Percentiles rank a stretch among this genome's conserved stretches.
Conservation (phyloP, 192 early-diverging fungal genomes). For the Chytriomyces confervae region DNA sequence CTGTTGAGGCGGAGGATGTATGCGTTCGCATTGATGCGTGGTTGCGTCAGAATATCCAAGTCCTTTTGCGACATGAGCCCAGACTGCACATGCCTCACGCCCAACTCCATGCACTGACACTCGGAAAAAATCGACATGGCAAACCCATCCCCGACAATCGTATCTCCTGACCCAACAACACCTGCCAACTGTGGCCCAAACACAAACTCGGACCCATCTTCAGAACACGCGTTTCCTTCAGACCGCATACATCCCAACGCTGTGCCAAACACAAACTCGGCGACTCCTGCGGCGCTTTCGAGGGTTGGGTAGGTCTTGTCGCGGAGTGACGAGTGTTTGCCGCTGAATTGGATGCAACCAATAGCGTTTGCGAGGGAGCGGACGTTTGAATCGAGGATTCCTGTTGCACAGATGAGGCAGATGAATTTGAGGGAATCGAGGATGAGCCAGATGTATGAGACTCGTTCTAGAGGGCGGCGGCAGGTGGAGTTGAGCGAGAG, state of each 20-base stretch:
- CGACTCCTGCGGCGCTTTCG: conserved; percentile 31
- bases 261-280: conserved; percentile 30
- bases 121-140: neutral
- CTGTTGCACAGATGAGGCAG: conserved; percentile 27
- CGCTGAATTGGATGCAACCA: conserved; percentile 27
- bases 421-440: conserved; percentile 25
- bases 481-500: conserved; percentile 31
- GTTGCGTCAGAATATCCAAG: neutral
- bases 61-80: conserved; percentile 6
- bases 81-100: neutral
- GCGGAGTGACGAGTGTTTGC: neutral
- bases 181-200: conserved; percentile 28
- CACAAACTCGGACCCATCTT: conserved; percentile 20
- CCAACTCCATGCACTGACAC: conserved; percentile 16
- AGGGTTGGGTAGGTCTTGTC: conserved; percentile 29
- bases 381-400: neutral
- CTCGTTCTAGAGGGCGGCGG: conserved; percentile 21
- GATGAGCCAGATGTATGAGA: conserved; percentile 26
- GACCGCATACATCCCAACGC: conserved; percentile 37
- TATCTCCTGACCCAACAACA: conserved; percentile 27
- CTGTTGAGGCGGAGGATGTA: conserved; percentile 1
- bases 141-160: conserved; percentile 27
- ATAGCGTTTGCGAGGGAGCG: neutral
- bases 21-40: neutral
- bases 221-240: conserved; percentile 9